Conservation (phyloP, 2,329 filamentous ascomycete genomes). For the Fusarium sp. region DNA sequence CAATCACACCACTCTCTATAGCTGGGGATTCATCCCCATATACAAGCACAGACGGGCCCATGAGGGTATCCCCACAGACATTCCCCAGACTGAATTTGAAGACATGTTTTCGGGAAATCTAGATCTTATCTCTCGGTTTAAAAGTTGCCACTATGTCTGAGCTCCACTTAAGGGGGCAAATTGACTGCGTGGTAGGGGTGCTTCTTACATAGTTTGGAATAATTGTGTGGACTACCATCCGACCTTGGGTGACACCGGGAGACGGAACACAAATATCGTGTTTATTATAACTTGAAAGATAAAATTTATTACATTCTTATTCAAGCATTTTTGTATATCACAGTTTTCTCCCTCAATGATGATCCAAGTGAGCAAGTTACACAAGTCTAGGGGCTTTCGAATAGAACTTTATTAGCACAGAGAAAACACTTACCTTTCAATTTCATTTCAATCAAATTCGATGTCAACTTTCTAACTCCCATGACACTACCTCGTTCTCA, state of each 20-base stretch:
- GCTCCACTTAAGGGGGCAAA: neutral
- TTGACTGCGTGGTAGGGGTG: neutral
- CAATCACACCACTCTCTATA: slow-evolving; percentile 21
- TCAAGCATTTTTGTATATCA: neutral
- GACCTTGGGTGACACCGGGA: neutral
- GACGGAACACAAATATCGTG: neutral
- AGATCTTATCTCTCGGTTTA: neutral
- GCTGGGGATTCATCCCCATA: slow-evolving; percentile 8
- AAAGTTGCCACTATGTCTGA: neutral
- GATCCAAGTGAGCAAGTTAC: neutral
- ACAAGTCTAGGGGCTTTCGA: neutral
- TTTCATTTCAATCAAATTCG: no score
- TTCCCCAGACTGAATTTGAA: neutral
- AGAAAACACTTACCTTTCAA: neutral
- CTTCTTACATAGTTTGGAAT: neutral
- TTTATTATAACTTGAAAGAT: neutral
- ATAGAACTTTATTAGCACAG: neutral
- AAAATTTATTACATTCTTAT: neutral
- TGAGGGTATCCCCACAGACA: slow-evolving; percentile 29
- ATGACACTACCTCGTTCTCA: neutral
- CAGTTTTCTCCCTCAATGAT: neutral
- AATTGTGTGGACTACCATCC: neutral
- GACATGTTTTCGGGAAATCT: neutral
- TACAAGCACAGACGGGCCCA: slow-evolving; percentile 8
- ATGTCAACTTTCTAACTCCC: neutral